Base-by-base conservation (phyloP, 148 eudicot species). In the Camellia granthamiana region DNA sequence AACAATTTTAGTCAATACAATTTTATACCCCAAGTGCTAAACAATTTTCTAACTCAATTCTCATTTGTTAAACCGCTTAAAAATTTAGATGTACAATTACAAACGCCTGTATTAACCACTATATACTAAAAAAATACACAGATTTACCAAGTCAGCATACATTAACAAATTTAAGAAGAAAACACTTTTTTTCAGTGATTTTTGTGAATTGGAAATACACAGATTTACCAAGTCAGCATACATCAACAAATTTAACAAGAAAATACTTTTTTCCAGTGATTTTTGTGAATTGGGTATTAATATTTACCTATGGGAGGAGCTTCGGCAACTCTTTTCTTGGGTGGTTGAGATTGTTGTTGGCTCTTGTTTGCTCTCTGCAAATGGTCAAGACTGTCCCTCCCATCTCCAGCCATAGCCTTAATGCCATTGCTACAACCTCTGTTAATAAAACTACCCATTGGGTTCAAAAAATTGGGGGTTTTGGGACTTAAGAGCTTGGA, bases 261-360 rank as follows among this genome's bases (percentile, higher is more conserved):
- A 15, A 56, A 47, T 3, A 52, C 11, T 44, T 30, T 61, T 64
- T 62, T 30, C 1, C 38, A 69, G 43, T 55, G 23, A 51, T 8
- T 55, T 21, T 44, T 1, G 1, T 16, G 30, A 58, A 19, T 14
- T 3, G 38, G 3, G n/a, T 6, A 18, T 21, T 13, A 15, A 0
- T 0, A n/a, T 70, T 69, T 88, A 90, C 96, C 96, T 54, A 85
- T 30, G 12, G 93, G 92, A 5, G 87, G 77, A 51, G 75, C 38
- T 75, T 80, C 81, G 76, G 80, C 64, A 21, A 80, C 52, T 78
- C 87, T 83, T 62, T 66, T 89, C 69, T 75, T 88, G 70, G 79
- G 82, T 69, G 16, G 78, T 11, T 69, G 87, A 5, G 79, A 71
- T 63, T 86, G 87, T 5, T 46, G 70, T 30, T 30, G 38, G 38